Evolutionary conservation across 345 rosid species (phyloP), one percentile per base, ranked within the genome.

Genomic region (Arabis alpina): DNA sequence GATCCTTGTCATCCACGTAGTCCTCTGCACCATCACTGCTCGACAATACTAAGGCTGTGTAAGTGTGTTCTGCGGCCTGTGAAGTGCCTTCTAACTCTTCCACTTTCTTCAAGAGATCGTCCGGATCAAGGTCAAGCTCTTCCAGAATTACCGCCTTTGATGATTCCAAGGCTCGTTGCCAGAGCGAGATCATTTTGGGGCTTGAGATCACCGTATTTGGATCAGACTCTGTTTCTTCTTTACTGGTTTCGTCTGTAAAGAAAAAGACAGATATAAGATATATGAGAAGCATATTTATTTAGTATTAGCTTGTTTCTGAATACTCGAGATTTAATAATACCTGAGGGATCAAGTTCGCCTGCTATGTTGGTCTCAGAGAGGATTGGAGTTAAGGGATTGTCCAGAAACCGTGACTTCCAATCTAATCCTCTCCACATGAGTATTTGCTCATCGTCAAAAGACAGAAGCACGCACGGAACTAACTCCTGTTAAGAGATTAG

Each of bases 371-470:
- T 64, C 56, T 66, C 71, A 49, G 71, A 56, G 45, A 83, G 79
- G 71, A 45, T n/a, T 64, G 77, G 64, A 39, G 54, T 47, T 64
- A 81, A 71, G 39, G 83, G 79, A 53, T 50, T 54, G 64, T 74
- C 73, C 48, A 79, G 66, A 72, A 86, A 90, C 83, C 74, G 84
- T 5, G 96, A 80, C 75, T 85, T 88, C 97, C 97, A 93, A 9
- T 88, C 82, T 47, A 45, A 79, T 68, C 97, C 98, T 78, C 98
- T 85, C 97, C 97, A 93, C 84, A 88, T 81, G 82, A 93, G 68
- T 76, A 93, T 84, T 67, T 90, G 98, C 79, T 87, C 97, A 56
- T 93, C 88, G 15, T 88, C 98, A 60, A 90, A 93, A 57, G 96
- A 88, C 75, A 93, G 74, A 66, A 93, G 89, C 74, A 90, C 86